These are phyloP conservation scores for Rhodotorula taiwanensis DNA, from an alignment of 768 basidiomycete genomes.

Conservation along the genomic window DNA sequence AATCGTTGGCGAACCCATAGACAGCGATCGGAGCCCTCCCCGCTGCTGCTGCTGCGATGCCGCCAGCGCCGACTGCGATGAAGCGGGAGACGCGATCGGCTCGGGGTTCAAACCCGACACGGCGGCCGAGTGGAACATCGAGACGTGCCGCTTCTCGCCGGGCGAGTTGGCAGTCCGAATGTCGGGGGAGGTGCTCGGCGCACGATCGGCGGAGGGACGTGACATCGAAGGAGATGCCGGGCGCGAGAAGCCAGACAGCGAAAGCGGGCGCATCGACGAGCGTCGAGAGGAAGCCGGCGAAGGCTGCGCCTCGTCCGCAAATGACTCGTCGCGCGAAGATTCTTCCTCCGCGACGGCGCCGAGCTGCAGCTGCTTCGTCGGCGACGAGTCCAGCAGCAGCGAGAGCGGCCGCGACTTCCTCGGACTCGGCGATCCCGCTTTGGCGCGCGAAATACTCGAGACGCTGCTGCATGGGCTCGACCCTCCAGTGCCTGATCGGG, in stretches of 20 bases:
- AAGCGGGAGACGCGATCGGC: not conserved
- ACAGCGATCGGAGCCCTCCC: constrained; percentile 33
- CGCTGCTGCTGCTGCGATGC: not conserved
- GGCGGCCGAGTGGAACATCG: constrained; percentile 31
- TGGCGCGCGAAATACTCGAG: not conserved
- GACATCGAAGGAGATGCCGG: constrained; percentile 11
- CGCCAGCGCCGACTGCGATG: not conserved
- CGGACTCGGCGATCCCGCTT: not conserved
- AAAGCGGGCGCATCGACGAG: constrained; percentile 29
- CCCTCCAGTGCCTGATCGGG: not conserved
- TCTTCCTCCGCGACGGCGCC: not conserved
- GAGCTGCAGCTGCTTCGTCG: not conserved
- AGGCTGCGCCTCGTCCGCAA: not conserved
- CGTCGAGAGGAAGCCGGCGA: constrained; percentile 13
- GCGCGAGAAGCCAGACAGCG: constrained; percentile 32
- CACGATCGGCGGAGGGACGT: constrained; percentile 1
- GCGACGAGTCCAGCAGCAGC: not conserved
- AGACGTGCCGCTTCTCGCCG: constrained; percentile 29
- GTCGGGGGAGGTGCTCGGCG: constrained; percentile 10
- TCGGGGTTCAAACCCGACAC: constrained; percentile 14
- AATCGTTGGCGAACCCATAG: constrained; percentile 22
- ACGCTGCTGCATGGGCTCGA: constrained; percentile 8
- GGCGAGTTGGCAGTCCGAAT: constrained; percentile 13
- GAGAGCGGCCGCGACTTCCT: constrained; percentile 1
- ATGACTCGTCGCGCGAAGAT: too few species aligned